Conservation (phyloP, 441 rosid species). For the Hura crepitans region DNA sequence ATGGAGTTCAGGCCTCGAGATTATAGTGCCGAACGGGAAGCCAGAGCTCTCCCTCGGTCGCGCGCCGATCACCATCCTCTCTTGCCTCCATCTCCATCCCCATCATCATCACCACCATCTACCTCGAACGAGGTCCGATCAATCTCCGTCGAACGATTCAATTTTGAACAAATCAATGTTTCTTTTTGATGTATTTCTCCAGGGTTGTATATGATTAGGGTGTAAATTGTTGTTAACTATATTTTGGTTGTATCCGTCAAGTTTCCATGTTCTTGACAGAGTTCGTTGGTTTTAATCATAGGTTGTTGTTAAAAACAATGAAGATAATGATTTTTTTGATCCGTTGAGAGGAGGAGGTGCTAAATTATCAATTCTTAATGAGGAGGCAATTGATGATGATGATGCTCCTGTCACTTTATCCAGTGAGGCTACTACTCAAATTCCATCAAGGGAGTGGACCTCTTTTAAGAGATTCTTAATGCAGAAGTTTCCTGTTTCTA, state of each 20-base stretch:
- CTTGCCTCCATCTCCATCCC: slow-evolving; percentile 28
- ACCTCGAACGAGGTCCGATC: slow-evolving; percentile 37
- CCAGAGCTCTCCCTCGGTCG: slow-evolving; percentile 50
- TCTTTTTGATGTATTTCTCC: neutral
- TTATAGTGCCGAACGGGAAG: slow-evolving; percentile 41
- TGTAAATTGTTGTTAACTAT: neutral
- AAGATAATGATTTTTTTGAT: slow-evolving; percentile 55
- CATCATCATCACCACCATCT: slow-evolving; percentile 31
- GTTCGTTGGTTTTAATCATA: neutral
- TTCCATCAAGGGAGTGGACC: slow-evolving; percentile 59
- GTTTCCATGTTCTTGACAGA: neutral
- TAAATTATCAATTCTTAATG: slow-evolving; percentile 26
- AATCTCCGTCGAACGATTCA: neutral
- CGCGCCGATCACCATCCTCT: slow-evolving; percentile 58
- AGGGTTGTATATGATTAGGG: neutral
- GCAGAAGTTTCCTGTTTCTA: slow-evolving; percentile 85
- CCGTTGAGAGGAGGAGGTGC: slow-evolving; percentile 52
- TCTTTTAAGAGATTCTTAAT: slow-evolving; percentile 72
- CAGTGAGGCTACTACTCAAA: slow-evolving; percentile 30
- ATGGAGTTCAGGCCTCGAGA: slow-evolving; percentile 79
- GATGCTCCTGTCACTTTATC: slow-evolving; percentile 20
- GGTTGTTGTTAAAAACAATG: slow-evolving; percentile 21
- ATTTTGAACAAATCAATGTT: neutral
- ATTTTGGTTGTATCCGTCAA: neutral
- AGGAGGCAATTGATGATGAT: slow-evolving; percentile 29